Conservation (phyloP, 2,329 filamentous ascomycete genomes). For the Botryotinia convoluta region DNA sequence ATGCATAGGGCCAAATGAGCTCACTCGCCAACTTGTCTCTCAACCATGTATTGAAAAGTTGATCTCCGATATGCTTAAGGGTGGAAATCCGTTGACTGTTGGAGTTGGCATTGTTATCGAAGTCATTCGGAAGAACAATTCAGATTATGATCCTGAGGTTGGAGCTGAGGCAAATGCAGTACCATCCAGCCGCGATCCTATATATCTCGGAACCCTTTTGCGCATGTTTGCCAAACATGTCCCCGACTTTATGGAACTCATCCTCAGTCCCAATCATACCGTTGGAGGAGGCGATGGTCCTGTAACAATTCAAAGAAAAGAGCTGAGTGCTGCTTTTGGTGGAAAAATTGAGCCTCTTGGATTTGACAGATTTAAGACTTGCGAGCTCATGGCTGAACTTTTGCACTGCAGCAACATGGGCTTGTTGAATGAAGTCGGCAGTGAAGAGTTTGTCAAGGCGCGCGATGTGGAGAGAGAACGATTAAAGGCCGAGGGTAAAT, state of each 20-base stretch:
- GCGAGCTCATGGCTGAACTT: constrained; percentile 96
- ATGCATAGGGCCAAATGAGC: constrained; percentile 96
- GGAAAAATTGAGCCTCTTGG: constrained; percentile 88
- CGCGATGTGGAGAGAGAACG: constrained; percentile 80
- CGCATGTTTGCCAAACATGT: constrained; percentile 88
- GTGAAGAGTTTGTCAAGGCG: constrained; percentile 78
- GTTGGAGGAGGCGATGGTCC: constrained; percentile 54
- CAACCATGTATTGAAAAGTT: constrained; percentile 77
- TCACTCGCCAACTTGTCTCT: constrained; percentile 92
- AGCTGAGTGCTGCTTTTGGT: constrained; percentile 84
- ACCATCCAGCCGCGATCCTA: constrained; percentile 85
- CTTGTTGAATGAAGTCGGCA: constrained; percentile 84
- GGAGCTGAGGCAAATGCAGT: constrained; percentile 74
- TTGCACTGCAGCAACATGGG: constrained; percentile 99
- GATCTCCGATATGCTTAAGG: constrained; percentile 87
- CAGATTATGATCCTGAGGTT: constrained; percentile 94
- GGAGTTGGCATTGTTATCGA: constrained; percentile 97
- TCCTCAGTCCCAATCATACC: constrained; percentile 68
- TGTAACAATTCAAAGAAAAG: constrained; percentile 65
- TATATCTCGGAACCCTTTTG: constrained; percentile 88
- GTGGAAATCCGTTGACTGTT: constrained; percentile 91
- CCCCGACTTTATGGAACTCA: constrained; percentile 88
- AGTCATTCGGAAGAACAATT: constrained; percentile 98
- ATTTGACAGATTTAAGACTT: constrained; percentile 98
- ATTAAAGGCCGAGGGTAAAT: constrained; percentile 72